Conservation (phyloP, 371 early-diverging fungal genomes). For the Saksenaea vasiformis region DNA sequence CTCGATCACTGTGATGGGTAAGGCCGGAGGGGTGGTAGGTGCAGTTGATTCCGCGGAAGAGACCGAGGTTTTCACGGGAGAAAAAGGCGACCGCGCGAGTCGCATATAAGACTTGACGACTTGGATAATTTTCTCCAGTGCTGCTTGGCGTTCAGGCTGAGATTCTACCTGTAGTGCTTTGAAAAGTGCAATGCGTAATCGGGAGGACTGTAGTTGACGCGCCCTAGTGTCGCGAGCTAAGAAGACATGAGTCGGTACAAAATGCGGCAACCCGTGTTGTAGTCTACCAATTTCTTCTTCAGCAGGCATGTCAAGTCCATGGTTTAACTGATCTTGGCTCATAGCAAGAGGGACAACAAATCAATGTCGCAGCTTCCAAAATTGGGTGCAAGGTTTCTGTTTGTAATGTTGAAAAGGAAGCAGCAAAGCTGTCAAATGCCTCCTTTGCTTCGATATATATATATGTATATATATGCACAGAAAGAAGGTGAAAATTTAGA, state of each 20-base stretch:
- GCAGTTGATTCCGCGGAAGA: constrained; percentile 14
- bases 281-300: background rate
- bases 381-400: background rate
- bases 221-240: constrained; percentile 45
- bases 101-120: constrained; percentile 50
- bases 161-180: constrained; percentile 50
- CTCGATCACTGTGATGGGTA: background rate
- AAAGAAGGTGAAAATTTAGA: too few relatives aligned
- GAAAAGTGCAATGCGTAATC: constrained; percentile 48
- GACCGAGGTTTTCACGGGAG: constrained; percentile 6
- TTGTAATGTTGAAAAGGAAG: background rate
- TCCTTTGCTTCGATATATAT: background rate
- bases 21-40: constrained; percentile 20
- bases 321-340: background rate
- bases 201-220: constrained; percentile 42
- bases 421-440: constrained; percentile 1
- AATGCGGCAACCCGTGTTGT: background rate
- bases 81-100: constrained; percentile 33
- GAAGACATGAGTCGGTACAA: background rate
- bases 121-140: constrained; percentile 48
- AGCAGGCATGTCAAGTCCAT: constrained; percentile 5
- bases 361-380: constrained; percentile 2
- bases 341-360: background rate
- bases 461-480: background rate
- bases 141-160: constrained; percentile 29